phyloP scores from a whole-genome alignment of 495 filamentous ascomycete genomes.

The Penicillium waksmanii region DNA sequence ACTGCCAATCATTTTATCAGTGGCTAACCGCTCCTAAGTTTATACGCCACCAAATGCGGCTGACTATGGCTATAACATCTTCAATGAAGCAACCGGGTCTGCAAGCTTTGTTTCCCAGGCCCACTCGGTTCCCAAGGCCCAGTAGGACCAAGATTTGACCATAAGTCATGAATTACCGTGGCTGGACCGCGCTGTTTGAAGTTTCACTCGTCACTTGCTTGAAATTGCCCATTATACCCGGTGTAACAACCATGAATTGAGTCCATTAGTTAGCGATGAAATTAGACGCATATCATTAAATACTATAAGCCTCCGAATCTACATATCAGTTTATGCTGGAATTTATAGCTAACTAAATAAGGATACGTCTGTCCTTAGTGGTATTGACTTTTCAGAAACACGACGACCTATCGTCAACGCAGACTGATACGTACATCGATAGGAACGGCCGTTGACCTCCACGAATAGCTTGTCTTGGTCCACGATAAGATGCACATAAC shows the following conservation, averaged over 20 bases:
- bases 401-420: background rate
- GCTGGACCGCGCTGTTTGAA: background rate
- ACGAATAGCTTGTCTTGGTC: no score
- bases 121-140: conserved; percentile 12
- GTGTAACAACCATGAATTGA: background rate
- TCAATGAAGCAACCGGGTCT: conserved; percentile 68
- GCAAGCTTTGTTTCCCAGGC: conserved; percentile 38
- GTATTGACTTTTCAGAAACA: background rate
- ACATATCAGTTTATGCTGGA: background rate
- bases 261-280: background rate
- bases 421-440: background rate
- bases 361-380: background rate
- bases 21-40: conserved; percentile 11
- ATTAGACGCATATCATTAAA: background rate
- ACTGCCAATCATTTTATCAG: background rate
- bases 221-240: background rate
- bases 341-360: no score
- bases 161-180: background rate
- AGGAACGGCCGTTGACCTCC: background rate
- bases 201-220: background rate
- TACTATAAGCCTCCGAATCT: background rate
- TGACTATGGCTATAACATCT: conserved; percentile 73
- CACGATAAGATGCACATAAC: no score
- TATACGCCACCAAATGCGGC: conserved; percentile 65
- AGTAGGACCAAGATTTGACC: background rate